These are phyloP conservation scores for Acrocalymma vagum DNA, from an alignment of 2,329 filamentous ascomycete genomes.

Conservation along the genomic window DNA sequence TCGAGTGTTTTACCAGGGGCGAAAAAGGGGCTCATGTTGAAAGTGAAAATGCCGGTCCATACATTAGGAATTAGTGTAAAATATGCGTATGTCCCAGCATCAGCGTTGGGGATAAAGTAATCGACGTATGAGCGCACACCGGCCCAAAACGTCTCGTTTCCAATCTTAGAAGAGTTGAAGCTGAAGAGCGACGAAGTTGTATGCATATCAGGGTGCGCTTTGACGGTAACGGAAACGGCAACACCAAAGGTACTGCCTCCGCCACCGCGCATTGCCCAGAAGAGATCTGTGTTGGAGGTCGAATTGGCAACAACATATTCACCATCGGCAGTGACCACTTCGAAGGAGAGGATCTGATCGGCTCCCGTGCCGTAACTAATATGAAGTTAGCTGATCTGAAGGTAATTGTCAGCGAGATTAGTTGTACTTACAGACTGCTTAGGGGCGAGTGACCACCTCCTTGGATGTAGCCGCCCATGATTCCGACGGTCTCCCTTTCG, in stretches of 20 bases:
- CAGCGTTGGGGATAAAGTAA: conserved; percentile 44
- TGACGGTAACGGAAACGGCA: conserved; percentile 43
- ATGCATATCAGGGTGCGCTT: conserved; percentile 41
- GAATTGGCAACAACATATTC: conserved; percentile 39
- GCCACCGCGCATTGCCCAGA: conserved; percentile 47
- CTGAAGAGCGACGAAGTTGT: conserved; percentile 42
- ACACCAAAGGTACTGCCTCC: conserved; percentile 46
- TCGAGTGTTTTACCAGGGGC: conserved; percentile 41
- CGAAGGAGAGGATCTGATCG: conserved; percentile 45
- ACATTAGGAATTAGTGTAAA: conserved; percentile 39
- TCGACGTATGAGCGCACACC: conserved; percentile 38
- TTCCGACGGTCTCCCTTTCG: conserved; percentile 59
- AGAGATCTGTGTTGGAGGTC: conserved; percentile 40
- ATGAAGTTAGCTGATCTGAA: conserved; percentile 16
- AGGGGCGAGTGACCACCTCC: conserved; percentile 66
- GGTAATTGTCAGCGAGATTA: conserved; percentile 21
- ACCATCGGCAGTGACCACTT: conserved; percentile 43
- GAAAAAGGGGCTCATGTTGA: conserved; percentile 46
- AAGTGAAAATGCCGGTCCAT: conserved; percentile 40
- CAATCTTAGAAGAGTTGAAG: conserved; percentile 38
- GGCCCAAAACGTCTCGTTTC: conserved; percentile 47
- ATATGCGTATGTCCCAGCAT: conserved; percentile 46
- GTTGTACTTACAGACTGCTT: conserved; percentile 42
- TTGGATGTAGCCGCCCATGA: conserved; percentile 53
- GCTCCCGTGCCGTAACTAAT: conserved; percentile 48